Evolutionary conservation across 257 asterid genomes (phyloP).

Genomic region (Nicotiana attenuata): DNA sequence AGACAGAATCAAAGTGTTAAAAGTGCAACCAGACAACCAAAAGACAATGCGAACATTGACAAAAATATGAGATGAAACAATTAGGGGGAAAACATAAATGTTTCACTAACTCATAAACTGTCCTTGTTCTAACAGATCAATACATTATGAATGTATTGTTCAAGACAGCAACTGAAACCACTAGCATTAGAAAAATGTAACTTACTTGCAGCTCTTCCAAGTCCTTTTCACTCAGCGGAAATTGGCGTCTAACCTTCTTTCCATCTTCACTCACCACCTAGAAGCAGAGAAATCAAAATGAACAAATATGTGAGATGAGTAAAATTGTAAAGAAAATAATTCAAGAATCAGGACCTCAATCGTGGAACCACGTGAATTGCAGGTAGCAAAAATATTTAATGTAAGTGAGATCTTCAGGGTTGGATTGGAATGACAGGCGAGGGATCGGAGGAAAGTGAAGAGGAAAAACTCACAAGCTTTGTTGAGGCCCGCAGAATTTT

Average conservation of each 20-base stretch:
- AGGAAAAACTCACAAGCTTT: constrained; percentile 49
- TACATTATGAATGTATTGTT: background rate
- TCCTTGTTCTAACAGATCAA: background rate
- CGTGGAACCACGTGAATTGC: background rate
- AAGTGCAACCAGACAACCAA: background rate
- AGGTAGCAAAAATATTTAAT: background rate
- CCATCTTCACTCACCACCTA: constrained; percentile 90
- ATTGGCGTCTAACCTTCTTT: constrained; percentile 62
- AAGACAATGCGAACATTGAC: background rate
- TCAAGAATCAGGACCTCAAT: background rate
- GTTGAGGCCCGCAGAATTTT: constrained; percentile 55
- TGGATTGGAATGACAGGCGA: background rate
- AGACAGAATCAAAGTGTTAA: background rate
- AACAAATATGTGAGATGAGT: background rate
- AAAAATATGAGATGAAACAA: background rate
- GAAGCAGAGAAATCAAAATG: constrained; percentile 10
- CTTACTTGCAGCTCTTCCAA: constrained; percentile 89
- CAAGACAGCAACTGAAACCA: background rate
- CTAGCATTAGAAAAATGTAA: background rate
- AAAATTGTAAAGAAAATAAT: background rate
- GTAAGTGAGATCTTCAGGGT: background rate
- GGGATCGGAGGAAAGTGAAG: background rate
- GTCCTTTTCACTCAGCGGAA: constrained; percentile 59
- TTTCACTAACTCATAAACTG: background rate
- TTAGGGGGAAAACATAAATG: background rate